Evolutionary conservation across 345 rosid genomes (phyloP).

Genomic region (Angophora floribunda): DNA sequence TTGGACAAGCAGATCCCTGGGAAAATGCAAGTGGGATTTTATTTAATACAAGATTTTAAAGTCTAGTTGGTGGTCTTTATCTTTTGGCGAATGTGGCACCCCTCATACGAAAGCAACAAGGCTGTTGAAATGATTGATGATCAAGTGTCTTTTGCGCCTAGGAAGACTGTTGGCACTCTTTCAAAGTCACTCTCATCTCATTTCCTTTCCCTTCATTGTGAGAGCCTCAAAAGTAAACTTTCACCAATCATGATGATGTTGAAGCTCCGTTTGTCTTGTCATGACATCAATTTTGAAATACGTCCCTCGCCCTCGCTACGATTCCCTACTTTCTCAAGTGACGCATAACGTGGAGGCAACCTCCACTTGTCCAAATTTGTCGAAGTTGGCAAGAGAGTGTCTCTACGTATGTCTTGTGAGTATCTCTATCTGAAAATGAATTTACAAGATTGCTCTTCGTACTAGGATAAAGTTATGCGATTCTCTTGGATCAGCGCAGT

Average conservation of each 20-base stretch:
- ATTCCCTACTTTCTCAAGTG: background rate
- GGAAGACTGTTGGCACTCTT: background rate
- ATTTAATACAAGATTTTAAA: background rate
- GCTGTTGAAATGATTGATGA: background rate
- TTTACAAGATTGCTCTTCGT: background rate
- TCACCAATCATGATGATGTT: background rate
- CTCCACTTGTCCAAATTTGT: background rate
- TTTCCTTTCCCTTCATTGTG: background rate
- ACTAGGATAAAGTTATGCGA: background rate
- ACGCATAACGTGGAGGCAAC: background rate
- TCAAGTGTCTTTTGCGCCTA: background rate
- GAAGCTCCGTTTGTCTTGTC: background rate
- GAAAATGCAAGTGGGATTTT: background rate
- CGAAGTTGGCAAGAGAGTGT: background rate
- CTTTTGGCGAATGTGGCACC: background rate
- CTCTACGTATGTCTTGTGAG: background rate
- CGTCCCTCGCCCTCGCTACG: background rate
- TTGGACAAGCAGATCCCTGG: background rate
- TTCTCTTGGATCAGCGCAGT: background rate
- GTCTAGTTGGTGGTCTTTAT: background rate
- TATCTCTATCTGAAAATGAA: background rate
- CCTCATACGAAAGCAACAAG: background rate
- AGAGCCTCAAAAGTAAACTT: background rate
- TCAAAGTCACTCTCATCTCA: background rate
- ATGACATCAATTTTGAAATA: accelerated